Conservation (phyloP, 2,329 filamentous ascomycete genomes). For the Claviceps fusiformis region DNA sequence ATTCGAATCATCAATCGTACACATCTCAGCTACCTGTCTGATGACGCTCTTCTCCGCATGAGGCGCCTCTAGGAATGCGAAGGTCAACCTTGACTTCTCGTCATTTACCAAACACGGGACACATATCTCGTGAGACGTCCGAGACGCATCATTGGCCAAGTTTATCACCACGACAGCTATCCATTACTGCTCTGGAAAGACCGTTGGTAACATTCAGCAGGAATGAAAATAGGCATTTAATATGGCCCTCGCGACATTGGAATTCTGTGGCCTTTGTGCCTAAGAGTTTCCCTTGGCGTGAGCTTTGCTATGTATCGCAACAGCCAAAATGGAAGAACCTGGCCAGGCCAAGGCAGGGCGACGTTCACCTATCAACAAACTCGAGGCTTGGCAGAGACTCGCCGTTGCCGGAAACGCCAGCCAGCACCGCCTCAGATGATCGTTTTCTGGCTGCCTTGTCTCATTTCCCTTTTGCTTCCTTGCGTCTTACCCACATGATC, state of each 20-base stretch:
- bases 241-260: background rate
- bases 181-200: constrained; percentile 9
- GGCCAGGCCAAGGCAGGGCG: constrained; percentile 9
- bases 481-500: constrained; percentile 9
- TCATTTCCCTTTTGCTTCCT: constrained; percentile 10
- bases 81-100: constrained; percentile 11
- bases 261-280: background rate
- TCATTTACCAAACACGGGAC: constrained; percentile 5
- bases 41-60: constrained; percentile 7
- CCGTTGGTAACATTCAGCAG: constrained; percentile 3
- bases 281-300: background rate
- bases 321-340: constrained; percentile 10
- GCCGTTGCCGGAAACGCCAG: background rate
- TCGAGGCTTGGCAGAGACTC: background rate
- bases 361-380: background rate
- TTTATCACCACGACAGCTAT: constrained; percentile 2
- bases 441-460: constrained; percentile 1
- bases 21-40: background rate
- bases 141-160: background rate
- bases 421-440: background rate
- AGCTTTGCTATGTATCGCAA: background rate
- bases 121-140: background rate
- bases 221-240: background rate
- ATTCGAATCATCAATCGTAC: background rate
- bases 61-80: constrained; percentile 17